These are phyloP conservation scores for Toxicodendron radicans DNA, from an alignment of 345 rosid genomes.

Conservation along the genomic window DNA sequence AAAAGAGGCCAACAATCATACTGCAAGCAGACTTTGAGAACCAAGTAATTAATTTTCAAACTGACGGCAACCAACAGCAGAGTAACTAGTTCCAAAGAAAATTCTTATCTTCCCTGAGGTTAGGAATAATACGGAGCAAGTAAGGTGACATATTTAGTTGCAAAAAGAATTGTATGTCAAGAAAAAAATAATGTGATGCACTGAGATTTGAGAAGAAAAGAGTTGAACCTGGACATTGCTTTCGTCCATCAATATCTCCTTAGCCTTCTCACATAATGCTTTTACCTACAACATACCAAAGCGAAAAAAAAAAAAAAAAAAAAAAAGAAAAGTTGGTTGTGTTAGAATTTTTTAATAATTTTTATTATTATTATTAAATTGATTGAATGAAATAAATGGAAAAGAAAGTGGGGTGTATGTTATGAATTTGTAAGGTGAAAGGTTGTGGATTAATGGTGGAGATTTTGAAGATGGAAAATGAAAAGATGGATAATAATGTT, in stretches of 20 bases:
- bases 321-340: too few relatives aligned
- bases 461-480: too few relatives aligned
- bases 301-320: background rate
- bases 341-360: too few relatives aligned
- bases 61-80: background rate
- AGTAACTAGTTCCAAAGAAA: slow-evolving; percentile 11
- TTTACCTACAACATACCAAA: slow-evolving; percentile 55
- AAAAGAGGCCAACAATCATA: slow-evolving; percentile 1
- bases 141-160: background rate
- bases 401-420: too few relatives aligned
- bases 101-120: background rate
- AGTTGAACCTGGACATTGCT: slow-evolving; percentile 91
- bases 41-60: slow-evolving; percentile 6
- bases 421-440: too few relatives aligned
- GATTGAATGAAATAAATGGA: too few relatives aligned
- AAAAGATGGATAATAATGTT: too few relatives aligned
- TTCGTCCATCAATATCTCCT: slow-evolving; percentile 95
- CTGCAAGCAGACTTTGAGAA: slow-evolving; percentile 4
- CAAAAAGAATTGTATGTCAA: background rate
- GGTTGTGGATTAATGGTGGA: too few relatives aligned
- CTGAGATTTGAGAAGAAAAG: background rate
- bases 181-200: background rate
- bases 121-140: slow-evolving; percentile 12
- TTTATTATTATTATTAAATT: too few relatives aligned
- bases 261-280: slow-evolving; percentile 92